Conservation (phyloP, 2,329 filamentous ascomycete genomes). For the Paecilomyces sp. region DNA sequence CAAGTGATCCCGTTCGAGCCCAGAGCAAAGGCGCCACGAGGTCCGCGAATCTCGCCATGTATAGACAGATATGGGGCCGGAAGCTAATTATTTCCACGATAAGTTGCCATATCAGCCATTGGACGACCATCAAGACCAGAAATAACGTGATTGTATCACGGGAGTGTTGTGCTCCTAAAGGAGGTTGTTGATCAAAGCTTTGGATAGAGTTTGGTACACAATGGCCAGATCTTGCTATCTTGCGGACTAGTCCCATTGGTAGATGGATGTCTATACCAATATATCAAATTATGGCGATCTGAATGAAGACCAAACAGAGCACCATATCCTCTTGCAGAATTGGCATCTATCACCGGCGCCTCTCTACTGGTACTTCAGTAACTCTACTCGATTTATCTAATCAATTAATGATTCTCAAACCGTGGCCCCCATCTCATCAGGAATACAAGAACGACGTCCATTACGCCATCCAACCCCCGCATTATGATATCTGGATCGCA, state of each 20-base stretch:
- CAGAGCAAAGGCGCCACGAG: not conserved
- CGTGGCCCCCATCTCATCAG: not conserved
- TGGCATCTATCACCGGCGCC: too few relatives aligned
- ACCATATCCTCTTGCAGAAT: not conserved
- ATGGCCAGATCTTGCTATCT: not conserved
- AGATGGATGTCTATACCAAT: not conserved
- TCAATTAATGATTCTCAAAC: not conserved
- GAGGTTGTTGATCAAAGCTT: not conserved
- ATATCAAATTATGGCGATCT: not conserved
- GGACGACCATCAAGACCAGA: not conserved
- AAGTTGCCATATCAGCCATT: not conserved
- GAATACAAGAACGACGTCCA: conserved; percentile 1
- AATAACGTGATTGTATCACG: too few relatives aligned
- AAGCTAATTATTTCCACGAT: not conserved
- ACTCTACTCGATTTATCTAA: too few relatives aligned
- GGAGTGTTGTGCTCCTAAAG: not conserved
- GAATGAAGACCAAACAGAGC: not conserved
- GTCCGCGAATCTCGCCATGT: not conserved
- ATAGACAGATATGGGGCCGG: not conserved
- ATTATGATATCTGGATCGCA: not conserved
- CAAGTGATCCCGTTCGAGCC: not conserved
- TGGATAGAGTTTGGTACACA: not conserved
- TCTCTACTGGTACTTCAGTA: too few relatives aligned
- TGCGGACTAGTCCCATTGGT: not conserved
- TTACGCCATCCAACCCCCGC: not conserved